These are phyloP conservation scores for Dendrobium chrysotoxum DNA, from an alignment of 106 monocot genomes.

Conservation along the genomic window DNA sequence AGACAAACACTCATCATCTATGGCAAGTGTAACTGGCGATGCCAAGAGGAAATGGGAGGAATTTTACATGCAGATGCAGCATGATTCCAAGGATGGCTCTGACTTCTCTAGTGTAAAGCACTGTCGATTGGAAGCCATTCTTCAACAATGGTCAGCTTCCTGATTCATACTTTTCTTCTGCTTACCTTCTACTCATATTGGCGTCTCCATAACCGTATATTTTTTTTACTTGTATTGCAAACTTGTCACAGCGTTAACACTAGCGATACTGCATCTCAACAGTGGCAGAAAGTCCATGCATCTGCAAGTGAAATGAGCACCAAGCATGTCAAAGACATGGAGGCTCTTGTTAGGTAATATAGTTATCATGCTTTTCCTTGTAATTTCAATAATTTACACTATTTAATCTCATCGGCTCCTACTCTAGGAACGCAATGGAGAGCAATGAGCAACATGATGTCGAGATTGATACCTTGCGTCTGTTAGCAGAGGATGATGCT, in stretches of 20 bases:
- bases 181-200: background rate
- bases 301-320: conserved; percentile 37
- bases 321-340: conserved; percentile 47
- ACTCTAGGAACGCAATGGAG: conserved; percentile 40
- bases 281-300: conserved; percentile 54
- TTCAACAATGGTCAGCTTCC: conserved; percentile 52
- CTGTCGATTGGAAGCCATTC: conserved; percentile 62
- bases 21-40: conserved; percentile 33
- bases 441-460: conserved; percentile 62
- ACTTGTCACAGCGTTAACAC: conserved; percentile 37
- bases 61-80: conserved; percentile 43
- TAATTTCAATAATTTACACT: background rate
- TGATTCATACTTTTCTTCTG: background rate
- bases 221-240: background rate
- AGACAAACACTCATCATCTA: conserved; percentile 34
- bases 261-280: conserved; percentile 53
- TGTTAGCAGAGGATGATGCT: conserved; percentile 40
- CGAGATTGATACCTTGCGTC: conserved; percentile 42
- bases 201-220: background rate
- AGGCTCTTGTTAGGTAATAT: conserved; percentile 48
- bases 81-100: conserved; percentile 44
- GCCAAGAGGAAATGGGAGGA: conserved; percentile 91
- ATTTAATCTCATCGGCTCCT: background rate
- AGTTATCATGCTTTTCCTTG: background rate
- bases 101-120: conserved; percentile 71